Percentiles rank a stretch among this genome's conserved stretches.
phyloP scores from a whole-genome alignment of 768 basidiomycete species.

The Lactarius sp. region DNA sequence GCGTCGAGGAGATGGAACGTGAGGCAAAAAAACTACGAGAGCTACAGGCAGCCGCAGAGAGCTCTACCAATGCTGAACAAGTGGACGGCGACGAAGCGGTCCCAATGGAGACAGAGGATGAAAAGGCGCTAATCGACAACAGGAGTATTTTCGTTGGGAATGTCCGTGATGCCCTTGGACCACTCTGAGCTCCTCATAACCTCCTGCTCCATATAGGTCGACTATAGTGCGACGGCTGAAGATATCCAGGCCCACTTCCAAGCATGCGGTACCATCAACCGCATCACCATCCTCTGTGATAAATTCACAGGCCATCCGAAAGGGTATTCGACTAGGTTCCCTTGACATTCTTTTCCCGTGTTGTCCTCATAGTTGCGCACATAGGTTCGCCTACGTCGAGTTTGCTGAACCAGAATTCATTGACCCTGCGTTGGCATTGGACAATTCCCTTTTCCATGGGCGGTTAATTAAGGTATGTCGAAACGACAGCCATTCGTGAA shows the following conservation, averaged over 20 bases:
- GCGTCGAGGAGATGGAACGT: conserved; percentile 89
- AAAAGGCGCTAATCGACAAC: conserved; percentile 71
- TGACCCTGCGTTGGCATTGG: conserved; percentile 85
- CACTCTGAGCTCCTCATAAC: background rate
- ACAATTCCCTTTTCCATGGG: conserved; percentile 94
- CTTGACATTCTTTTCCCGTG: conserved; percentile 5
- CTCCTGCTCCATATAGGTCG: conserved; percentile 56
- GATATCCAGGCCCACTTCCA: conserved; percentile 98
- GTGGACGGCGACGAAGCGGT: conserved; percentile 42
- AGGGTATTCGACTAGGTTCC: conserved; percentile 53
- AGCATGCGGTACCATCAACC: conserved; percentile 96
- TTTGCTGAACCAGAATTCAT: conserved; percentile 92
- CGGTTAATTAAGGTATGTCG: conserved; percentile 82
- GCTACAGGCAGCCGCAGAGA: conserved; percentile 73
- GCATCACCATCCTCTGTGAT: conserved; percentile 98
- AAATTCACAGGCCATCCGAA: conserved; percentile 99
- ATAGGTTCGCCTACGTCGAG: conserved; percentile 96
- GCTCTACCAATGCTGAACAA: conserved; percentile 45
- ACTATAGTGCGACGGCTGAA: conserved; percentile 95
- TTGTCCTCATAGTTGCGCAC: conserved; percentile 10
- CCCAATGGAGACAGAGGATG: conserved; percentile 79
- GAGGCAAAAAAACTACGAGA: conserved; percentile 86
- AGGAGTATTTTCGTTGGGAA: conserved; percentile 96
- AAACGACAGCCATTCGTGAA: background rate
- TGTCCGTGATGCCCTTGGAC: conserved; percentile 46